Evolutionary conservation across 2,329 filamentous ascomycete species (phyloP).

Genomic region (Alternaria alternata): DNA sequence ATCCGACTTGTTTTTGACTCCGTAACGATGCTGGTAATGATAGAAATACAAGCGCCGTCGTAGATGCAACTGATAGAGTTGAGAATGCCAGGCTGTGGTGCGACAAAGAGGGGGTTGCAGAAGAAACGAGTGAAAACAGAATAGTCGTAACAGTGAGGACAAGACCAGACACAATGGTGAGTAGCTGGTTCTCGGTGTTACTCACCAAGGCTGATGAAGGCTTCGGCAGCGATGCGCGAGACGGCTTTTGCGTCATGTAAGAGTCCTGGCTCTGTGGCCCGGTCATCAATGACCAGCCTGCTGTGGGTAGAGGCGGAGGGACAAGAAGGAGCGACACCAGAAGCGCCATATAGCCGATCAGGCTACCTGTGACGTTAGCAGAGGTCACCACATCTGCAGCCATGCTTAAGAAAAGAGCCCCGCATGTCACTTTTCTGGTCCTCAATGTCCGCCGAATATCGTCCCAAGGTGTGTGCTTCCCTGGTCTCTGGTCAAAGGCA

Average conservation of each 20-base stretch:
- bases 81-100: constrained; percentile 49
- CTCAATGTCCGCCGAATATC: constrained; percentile 45
- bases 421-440: constrained; percentile 49
- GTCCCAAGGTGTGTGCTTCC: constrained; percentile 44
- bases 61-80: constrained; percentile 52
- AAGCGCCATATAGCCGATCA: constrained; percentile 59
- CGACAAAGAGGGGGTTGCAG: constrained; percentile 41
- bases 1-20: constrained; percentile 46
- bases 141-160: constrained; percentile 50
- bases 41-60: constrained; percentile 54
- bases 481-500: constrained; percentile 39
- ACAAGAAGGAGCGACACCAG: constrained; percentile 56
- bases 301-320: constrained; percentile 58
- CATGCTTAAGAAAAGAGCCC: constrained; percentile 45
- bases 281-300: constrained; percentile 44
- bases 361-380: constrained; percentile 31
- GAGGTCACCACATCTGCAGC: constrained; percentile 45
- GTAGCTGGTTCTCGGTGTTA: constrained; percentile 51
- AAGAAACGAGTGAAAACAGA: constrained; percentile 44
- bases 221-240: constrained; percentile 43
- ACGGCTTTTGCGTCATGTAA: constrained; percentile 30
- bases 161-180: constrained; percentile 54
- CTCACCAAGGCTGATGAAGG: constrained; percentile 47
- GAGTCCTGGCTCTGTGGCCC: constrained; percentile 29
- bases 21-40: constrained; percentile 53